Evolutionary conservation across 768 basidiomycete species (phyloP).

Genomic region (Tricholoma hemisulphureum): DNA sequence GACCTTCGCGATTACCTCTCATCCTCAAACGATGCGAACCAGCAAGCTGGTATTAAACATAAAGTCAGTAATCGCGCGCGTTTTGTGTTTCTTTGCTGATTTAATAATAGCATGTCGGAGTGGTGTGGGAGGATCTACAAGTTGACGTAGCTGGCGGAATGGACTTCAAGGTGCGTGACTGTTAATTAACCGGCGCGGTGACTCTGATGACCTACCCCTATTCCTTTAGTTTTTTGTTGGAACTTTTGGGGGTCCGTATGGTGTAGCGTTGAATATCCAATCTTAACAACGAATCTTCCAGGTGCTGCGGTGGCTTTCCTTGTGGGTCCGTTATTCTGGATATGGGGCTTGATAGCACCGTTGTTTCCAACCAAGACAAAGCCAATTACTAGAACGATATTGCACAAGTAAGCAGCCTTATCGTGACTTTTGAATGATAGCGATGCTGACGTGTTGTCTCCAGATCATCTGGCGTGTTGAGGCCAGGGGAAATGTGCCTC

Average conservation of each 20-base stretch:
- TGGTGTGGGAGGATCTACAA: conserved; percentile 69
- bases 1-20: conserved; percentile 69
- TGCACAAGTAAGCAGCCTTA: conserved; percentile 48
- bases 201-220: not conserved
- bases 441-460: not conserved
- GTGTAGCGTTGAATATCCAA: not conserved
- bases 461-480: conserved; percentile 66
- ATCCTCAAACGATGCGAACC: conserved; percentile 63
- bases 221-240: conserved; percentile 48
- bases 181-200: not conserved
- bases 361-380: conserved; percentile 40
- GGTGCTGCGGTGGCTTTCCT: conserved; percentile 56
- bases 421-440: not conserved
- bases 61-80: conserved; percentile 38
- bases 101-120: conserved; percentile 56
- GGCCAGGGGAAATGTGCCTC: conserved; percentile 84
- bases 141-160: conserved; percentile 58
- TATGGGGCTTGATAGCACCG: conserved; percentile 42
- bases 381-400: conserved; percentile 48
- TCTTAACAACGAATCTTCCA: conserved; percentile 17
- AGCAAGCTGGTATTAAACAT: conserved; percentile 64
- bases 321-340: conserved; percentile 47
- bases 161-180: conserved; percentile 49
- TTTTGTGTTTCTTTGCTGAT: not conserved
- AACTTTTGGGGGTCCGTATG: conserved; percentile 56